Percentiles rank a stretch among this genome's conserved stretches.
These are phyloP conservation scores for Nicotiana otophora DNA, from an alignment of 257 asterid genomes.

Conservation along the genomic window DNA sequence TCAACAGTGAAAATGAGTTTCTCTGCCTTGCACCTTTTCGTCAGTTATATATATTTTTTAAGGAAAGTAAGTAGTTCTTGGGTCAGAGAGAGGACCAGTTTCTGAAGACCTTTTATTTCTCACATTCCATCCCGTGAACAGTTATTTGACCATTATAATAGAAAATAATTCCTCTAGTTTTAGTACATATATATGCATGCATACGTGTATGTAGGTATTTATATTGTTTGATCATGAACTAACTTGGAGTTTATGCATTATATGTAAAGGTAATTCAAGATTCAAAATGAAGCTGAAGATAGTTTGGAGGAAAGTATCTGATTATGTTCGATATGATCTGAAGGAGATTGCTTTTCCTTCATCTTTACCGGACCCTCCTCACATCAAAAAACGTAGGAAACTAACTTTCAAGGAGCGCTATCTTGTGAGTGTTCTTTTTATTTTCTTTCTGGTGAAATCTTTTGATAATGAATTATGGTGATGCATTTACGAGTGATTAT, in stretches of 20 bases:
- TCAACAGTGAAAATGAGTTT: neutral
- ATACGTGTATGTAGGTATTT: neutral
- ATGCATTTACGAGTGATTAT: neutral
- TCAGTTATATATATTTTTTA: neutral
- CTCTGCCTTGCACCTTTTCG: neutral
- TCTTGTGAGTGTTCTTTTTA: constrained; percentile 41
- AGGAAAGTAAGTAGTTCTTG: neutral
- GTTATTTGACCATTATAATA: neutral
- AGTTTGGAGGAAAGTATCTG: constrained; percentile 50
- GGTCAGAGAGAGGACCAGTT: neutral
- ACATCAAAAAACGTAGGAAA: constrained; percentile 48
- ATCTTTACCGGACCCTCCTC: constrained; percentile 92
- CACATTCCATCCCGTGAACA: neutral
- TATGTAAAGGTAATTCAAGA: neutral
- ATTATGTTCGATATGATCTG: constrained; percentile 76
- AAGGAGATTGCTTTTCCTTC: constrained; percentile 92
- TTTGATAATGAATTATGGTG: neutral
- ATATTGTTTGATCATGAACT: neutral
- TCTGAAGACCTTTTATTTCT: neutral
- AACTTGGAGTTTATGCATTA: neutral
- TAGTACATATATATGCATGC: neutral
- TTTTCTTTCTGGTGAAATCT: neutral
- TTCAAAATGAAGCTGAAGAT: constrained; percentile 57
- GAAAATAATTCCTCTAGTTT: neutral
- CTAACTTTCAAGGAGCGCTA: constrained; percentile 66